Evolutionary conservation across 2,329 filamentous ascomycete genomes (phyloP), one percentile per base, ranked within the genome.

Genomic region (Leptographium galeiforme): DNA sequence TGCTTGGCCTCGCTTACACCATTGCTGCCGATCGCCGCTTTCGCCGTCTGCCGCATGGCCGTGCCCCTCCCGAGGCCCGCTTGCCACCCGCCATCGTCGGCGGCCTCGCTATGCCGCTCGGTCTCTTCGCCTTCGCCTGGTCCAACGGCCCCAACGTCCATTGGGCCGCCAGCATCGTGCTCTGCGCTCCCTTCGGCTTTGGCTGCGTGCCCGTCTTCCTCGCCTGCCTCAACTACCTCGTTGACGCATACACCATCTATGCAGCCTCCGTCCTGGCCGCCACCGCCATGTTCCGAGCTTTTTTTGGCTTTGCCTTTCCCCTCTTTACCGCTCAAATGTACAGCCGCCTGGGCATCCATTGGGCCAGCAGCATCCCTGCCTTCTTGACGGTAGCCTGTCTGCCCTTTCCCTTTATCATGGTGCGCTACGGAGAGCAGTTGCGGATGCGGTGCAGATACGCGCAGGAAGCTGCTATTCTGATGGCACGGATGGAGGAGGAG

Each of bases 391-490:
- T 89, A 5, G 76, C 74, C 12, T 89, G 85, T 65, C 71, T 88
- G 18, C 85, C 87, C 0, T 84, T 87, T 62, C 86, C 87, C 0
- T 84, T 86, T 66, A 65, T 91, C 16, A 87, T 91, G 67, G 87
- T 86, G 70, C 81, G 77, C 60, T 88, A 87, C 63, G 86, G 86
- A 39, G 69, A 66, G 8, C 25, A 57, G 33, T 84, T 90, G 60
- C 75, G 85, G 19, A 70, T 74, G 64, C 78, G 73, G 62, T 88
- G 85, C 74, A 82, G 83, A 68, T 89, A 77, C 62, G 80, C 85
- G 7, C 75, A 79, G 10, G 76, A 87, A 65, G 79, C 84, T 8
- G 81, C 82, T 34, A 72, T 71, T 12, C 77, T 85, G 56, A 72
- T 85, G 67, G 65, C 68, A 57, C 64, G 64, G 57, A 72, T 74